A percentile compares a stretch with the other conserved stretches of the same genome.
Evolutionary conservation across 2,329 filamentous ascomycete genomes (phyloP).

Genomic region (Calonectria pseudoturangicola): DNA sequence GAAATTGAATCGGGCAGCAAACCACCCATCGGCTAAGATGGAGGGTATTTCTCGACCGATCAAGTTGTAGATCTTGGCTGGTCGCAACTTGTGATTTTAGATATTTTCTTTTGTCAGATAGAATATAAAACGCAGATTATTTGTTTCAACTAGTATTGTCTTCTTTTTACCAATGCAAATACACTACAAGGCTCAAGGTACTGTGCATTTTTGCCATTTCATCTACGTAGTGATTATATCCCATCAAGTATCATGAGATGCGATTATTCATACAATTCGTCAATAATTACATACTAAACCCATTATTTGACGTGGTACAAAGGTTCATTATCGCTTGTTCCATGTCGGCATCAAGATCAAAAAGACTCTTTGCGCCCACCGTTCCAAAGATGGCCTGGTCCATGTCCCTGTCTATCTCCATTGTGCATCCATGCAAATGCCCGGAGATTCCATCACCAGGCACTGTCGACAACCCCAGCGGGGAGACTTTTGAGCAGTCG

Average conservation of each 20-base stretch:
- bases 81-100: not conserved
- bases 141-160: not conserved
- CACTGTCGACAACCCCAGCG: not conserved
- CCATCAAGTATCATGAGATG: not conserved
- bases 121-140: not conserved
- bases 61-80: not conserved
- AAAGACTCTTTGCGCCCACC: constrained; percentile 32
- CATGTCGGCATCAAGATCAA: constrained; percentile 42
- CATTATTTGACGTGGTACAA: constrained; percentile 16
- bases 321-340: constrained; percentile 41
- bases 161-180: too few species aligned
- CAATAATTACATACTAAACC: not conserved
- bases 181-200: too few species aligned
- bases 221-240: too few species aligned
- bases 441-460: constrained; percentile 16
- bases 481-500: constrained; percentile 28
- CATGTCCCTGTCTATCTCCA: constrained; percentile 18
- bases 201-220: too few species aligned
- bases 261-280: not conserved
- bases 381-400: constrained; percentile 34
- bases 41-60: not conserved
- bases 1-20: not conserved
- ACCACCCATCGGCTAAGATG: not conserved
- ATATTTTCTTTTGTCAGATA: not conserved
- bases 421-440: not conserved